Evolutionary conservation across 1,284 basidiomycete species (phyloP).

Genomic region (Trametes polyzona): DNA sequence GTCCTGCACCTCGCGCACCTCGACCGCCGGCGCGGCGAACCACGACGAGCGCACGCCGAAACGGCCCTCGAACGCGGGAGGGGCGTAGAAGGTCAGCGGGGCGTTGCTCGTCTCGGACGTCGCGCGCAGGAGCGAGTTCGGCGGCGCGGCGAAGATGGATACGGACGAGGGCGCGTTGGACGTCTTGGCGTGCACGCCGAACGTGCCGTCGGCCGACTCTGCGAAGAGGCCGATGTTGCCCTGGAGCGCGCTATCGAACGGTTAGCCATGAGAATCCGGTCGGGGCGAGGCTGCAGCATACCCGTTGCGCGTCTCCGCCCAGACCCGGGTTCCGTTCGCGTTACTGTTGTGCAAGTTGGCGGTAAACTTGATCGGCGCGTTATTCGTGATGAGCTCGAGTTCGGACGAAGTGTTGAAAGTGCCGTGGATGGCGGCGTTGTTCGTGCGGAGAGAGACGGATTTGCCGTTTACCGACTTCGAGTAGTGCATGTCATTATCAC

Average conservation of each 20-base stretch:
- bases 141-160: conserved; percentile 40
- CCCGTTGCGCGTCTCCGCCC: conserved; percentile 42
- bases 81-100: conserved; percentile 36
- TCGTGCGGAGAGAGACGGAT: conserved; percentile 18
- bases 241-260: conserved; percentile 34
- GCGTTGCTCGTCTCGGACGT: conserved; percentile 38
- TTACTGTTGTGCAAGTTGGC: conserved; percentile 40
- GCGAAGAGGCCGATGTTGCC: conserved; percentile 34
- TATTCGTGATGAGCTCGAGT: conserved; percentile 43
- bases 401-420: conserved; percentile 40
- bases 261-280: not conserved
- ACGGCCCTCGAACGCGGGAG: not conserved
- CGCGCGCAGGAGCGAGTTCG: conserved; percentile 43
- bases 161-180: conserved; percentile 37
- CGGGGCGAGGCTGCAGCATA: conserved; percentile 20
- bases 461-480: conserved; percentile 13
- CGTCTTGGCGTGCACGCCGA: conserved; percentile 35
- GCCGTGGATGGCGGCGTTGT: conserved; percentile 46
- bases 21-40: conserved; percentile 21
- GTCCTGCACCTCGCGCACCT: conserved; percentile 8
- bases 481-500: not conserved
- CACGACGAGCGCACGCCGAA: conserved; percentile 39
- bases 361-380: conserved; percentile 41
- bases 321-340: conserved; percentile 32
- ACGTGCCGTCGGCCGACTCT: conserved; percentile 27